Evolutionary conservation across 1,139 yeast genomes (phyloP).

Genomic region (Tardiomyces depauwii): DNA sequence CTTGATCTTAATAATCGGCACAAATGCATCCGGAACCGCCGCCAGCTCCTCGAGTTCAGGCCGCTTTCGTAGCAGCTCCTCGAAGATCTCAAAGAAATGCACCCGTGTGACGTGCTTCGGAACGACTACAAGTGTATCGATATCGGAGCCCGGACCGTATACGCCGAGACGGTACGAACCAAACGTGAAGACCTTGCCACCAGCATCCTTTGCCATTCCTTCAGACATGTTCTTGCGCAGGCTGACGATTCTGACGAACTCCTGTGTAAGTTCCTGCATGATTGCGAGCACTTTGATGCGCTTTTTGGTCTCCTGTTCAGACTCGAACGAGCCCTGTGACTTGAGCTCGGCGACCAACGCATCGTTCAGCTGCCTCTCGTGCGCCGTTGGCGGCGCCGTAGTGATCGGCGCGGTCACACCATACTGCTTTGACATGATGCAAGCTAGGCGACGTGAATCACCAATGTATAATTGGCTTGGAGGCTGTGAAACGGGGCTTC

Average conservation of each 20-base stretch:
- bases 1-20: slow-evolving; percentile 84
- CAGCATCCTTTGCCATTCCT: slow-evolving; percentile 95
- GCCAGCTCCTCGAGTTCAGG: slow-evolving; percentile 83
- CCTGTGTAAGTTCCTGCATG: slow-evolving; percentile 61
- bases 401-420: slow-evolving; percentile 94
- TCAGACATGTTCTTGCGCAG: slow-evolving; percentile 82
- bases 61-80: slow-evolving; percentile 49
- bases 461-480: no score
- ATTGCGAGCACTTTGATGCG: slow-evolving; percentile 61
- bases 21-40: slow-evolving; percentile 93
- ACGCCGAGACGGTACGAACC: slow-evolving; percentile 95
- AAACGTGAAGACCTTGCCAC: slow-evolving; percentile 90
- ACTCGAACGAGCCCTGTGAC: slow-evolving; percentile 80
- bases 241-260: slow-evolving; percentile 76
- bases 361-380: slow-evolving; percentile 68
- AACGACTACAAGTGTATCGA: slow-evolving; percentile 87
- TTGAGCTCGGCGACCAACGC: slow-evolving; percentile 66
- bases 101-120: slow-evolving; percentile 92
- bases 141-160: slow-evolving; percentile 97
- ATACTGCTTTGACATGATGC: slow-evolving; percentile 20
- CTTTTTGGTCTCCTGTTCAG: slow-evolving; percentile 67
- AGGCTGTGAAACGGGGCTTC: no score
- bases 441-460: no score
- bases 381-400: slow-evolving; percentile 67
- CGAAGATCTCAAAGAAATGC: slow-evolving; percentile 78